A percentile compares a stretch with the other conserved stretches of the same genome.
These are phyloP conservation scores for Cordyceps tenuipes DNA, from an alignment of 2,329 filamentous ascomycete genomes.

Conservation along the genomic window DNA sequence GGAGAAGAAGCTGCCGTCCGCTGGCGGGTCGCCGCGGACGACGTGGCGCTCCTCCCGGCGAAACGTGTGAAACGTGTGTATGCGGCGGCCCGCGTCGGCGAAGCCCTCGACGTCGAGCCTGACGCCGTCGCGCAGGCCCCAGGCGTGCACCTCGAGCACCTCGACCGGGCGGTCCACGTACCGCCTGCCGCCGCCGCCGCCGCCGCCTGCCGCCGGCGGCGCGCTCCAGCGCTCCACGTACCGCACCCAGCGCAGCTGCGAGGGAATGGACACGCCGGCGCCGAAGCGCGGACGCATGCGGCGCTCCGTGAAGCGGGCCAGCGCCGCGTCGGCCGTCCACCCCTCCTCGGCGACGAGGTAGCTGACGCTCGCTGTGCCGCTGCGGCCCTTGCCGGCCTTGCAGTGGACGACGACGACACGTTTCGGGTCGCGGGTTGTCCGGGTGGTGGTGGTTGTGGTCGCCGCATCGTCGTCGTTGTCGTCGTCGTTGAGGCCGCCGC, in stretches of 20 bases:
- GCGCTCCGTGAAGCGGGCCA: slow-evolving; percentile 60
- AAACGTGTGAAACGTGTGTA: slow-evolving; percentile 78
- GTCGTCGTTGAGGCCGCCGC: slow-evolving; percentile 30
- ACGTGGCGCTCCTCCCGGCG: slow-evolving; percentile 61
- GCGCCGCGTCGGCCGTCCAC: slow-evolving; percentile 45
- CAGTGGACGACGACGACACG: slow-evolving; percentile 89
- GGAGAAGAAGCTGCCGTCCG: slow-evolving; percentile 38
- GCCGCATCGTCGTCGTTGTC: neutral
- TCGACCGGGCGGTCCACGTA: slow-evolving; percentile 81
- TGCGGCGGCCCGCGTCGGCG: slow-evolving; percentile 79
- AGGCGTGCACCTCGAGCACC: slow-evolving; percentile 80
- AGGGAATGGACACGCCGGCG: slow-evolving; percentile 83
- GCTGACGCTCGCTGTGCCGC: slow-evolving; percentile 77
- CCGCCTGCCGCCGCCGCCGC: slow-evolving; percentile 55
- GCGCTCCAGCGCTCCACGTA: slow-evolving; percentile 81
- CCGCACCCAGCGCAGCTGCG: slow-evolving; percentile 75
- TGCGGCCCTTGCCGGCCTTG: slow-evolving; percentile 92
- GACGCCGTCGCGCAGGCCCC: slow-evolving; percentile 80
- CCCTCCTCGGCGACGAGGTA: slow-evolving; percentile 84
- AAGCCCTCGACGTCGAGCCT: slow-evolving; percentile 81
- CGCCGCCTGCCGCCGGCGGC: slow-evolving; percentile 49
- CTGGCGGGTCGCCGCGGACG: slow-evolving; percentile 49
- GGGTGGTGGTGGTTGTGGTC: no score
- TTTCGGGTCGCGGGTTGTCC: neutral
- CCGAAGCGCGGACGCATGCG: slow-evolving; percentile 88